Conservation (phyloP, 257 asterid species). For the Eucommia ulmoides region DNA sequence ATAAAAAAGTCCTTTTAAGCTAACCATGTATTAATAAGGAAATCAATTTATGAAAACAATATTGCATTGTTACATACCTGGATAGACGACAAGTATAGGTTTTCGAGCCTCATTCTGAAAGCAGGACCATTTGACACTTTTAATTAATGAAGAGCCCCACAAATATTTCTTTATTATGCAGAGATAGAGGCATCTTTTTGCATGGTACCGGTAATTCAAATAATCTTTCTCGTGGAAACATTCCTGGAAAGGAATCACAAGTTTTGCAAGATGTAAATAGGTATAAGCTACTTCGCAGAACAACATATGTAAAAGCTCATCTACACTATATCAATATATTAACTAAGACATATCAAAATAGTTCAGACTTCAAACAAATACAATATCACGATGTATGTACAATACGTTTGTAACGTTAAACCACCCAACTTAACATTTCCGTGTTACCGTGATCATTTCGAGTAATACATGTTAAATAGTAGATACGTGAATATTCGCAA, state of each 20-base stretch:
- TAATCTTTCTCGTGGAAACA: slow-evolving; percentile 92
- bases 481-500: too few relatives aligned
- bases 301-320: background rate
- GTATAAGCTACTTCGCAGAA: background rate
- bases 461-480: too few relatives aligned
- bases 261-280: slow-evolving; percentile 33
- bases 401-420: background rate
- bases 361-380: background rate
- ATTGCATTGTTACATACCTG: slow-evolving; percentile 37
- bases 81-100: slow-evolving; percentile 63
- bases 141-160: slow-evolving; percentile 29
- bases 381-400: background rate
- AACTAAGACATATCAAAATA: background rate
- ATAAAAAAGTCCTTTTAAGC: slow-evolving; percentile 3
- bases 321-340: background rate
- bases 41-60: too few relatives aligned
- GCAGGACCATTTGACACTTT: slow-evolving; percentile 58
- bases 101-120: slow-evolving; percentile 92
- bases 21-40: too few relatives aligned
- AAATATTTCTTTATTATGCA: slow-evolving; percentile 66
- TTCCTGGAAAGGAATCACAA: slow-evolving; percentile 44
- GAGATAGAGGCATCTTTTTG: slow-evolving; percentile 85
- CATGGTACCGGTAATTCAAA: slow-evolving; percentile 86
- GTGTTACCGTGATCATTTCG: too few relatives aligned
- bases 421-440: too few relatives aligned